Evolutionary conservation across 805 yeast genomes (phyloP), one percentile per base, ranked within the genome.

Genomic region (Cyberlindnera mrakii): DNA sequence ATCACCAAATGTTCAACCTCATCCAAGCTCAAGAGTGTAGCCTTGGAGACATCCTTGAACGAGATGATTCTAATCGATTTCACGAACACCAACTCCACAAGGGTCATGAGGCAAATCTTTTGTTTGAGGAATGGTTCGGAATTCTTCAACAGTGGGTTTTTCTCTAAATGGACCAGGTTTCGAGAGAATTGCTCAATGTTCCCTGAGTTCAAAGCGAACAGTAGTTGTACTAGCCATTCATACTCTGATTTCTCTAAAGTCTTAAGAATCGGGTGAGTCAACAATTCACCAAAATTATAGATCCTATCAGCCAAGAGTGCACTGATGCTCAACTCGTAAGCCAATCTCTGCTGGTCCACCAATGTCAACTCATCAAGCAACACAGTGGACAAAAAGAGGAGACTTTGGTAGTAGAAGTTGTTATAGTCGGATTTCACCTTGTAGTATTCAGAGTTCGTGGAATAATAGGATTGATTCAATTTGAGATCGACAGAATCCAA

Each of bases 251-350:
- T 66, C 17, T 61, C 50, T 34, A 84, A 72, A 33, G 70, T 63
- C 34, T 68, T 60, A 63, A 89, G 75, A 37, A 91, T 80, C 35
- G 93, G 96, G 64, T 91, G 98, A 62, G 89, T 79, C 47, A 93
- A 74, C 49, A 93, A 75, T 66, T 93, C 99, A 40, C 98, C 98
- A 64, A 93, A 93, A 67, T 91, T 93, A 71, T 88, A 93, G 54
- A 91, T 86, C 57, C 78, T 81, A 59, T 89, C 96, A 39, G 97
- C 98, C 54, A 91, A 72, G 46, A 93, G 68, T 0, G 97, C 98
- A 29, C 96, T 81, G 37, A 88, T 72, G 46, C 91, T 75, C 52
- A 91, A 75, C 52, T 91, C 95, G 55, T 80, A 79, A 2, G 87
- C 85, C 40, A 81, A 63, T 43, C 67, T 68, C 52, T 72, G 74